phyloP scores from a whole-genome alignment of 106 monocot genomes.

The Narthecium ossifragum region DNA sequence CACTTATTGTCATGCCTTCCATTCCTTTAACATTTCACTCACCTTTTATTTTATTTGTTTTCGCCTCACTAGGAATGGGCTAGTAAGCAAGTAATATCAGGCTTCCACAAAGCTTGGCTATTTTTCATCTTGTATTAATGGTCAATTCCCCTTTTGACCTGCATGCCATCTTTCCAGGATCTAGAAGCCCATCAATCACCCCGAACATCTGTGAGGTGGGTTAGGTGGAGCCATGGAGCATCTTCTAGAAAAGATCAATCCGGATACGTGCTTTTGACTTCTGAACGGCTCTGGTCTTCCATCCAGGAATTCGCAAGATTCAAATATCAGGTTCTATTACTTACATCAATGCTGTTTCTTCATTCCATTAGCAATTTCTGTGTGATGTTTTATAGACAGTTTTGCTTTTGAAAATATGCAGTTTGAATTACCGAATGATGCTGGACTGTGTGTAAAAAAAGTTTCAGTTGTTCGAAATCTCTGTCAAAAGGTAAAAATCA shows the following conservation, averaged over 20 bases:
- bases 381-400: background rate
- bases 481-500: constrained; percentile 74
- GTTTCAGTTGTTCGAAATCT: constrained; percentile 75
- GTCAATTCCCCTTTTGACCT: background rate
- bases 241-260: constrained; percentile 30
- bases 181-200: constrained; percentile 25
- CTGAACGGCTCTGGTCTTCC: constrained; percentile 66
- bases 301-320: constrained; percentile 76
- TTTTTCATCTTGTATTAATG: constrained; percentile 3
- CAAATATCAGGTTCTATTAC: constrained; percentile 75
- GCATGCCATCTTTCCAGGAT: constrained; percentile 24
- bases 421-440: constrained; percentile 87
- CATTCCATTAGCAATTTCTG: background rate
- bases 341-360: background rate
- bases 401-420: constrained; percentile 20
- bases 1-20: too few relatives aligned
- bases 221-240: constrained; percentile 26
- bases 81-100: too few relatives aligned
- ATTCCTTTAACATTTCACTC: too few relatives aligned
- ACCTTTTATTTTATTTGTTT: too few relatives aligned
- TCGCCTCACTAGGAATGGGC: too few relatives aligned
- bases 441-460: constrained; percentile 47
- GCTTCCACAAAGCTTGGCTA: too few relatives aligned
- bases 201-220: constrained; percentile 35
- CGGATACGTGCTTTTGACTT: constrained; percentile 40